Evolutionary conservation across 2,329 filamentous ascomycete genomes (phyloP).

Genomic region (Fusarium lateritium): DNA sequence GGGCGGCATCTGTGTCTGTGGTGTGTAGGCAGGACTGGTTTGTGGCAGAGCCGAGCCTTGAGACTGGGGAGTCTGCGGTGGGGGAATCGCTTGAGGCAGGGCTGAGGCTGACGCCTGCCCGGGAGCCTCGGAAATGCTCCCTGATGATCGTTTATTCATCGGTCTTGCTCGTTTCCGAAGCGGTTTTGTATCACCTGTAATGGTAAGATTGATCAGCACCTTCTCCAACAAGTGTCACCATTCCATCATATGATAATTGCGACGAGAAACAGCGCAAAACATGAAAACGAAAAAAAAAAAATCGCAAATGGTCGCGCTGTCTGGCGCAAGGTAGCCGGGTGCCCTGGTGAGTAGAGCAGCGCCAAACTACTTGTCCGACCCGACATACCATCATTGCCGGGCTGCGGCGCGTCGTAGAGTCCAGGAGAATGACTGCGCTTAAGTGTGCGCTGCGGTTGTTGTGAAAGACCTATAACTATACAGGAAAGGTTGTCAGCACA

Average conservation of each 20-base stretch:
- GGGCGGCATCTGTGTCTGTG: slow-evolving; percentile 70
- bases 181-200: slow-evolving; percentile 64
- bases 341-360: slow-evolving; percentile 54
- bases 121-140: slow-evolving; percentile 70
- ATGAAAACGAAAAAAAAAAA: slow-evolving; percentile 51
- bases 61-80: slow-evolving; percentile 70
- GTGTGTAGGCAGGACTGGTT: slow-evolving; percentile 57
- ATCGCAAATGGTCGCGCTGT: slow-evolving; percentile 27
- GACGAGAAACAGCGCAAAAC: slow-evolving; percentile 50
- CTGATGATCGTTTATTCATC: slow-evolving; percentile 71
- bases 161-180: slow-evolving; percentile 71
- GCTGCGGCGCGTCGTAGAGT: slow-evolving; percentile 64
- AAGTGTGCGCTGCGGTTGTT: slow-evolving; percentile 74
- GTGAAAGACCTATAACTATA: slow-evolving; percentile 61
- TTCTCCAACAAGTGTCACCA: neutral
- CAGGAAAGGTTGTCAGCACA: slow-evolving; percentile 47
- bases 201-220: slow-evolving; percentile 50
- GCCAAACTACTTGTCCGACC: slow-evolving; percentile 54
- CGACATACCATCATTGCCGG: slow-evolving; percentile 82
- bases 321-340: slow-evolving; percentile 39
- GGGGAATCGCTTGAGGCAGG: slow-evolving; percentile 57
- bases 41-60: slow-evolving; percentile 64
- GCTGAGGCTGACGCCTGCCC: slow-evolving; percentile 65
- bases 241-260: neutral
- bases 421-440: slow-evolving; percentile 87